These are phyloP conservation scores for Yamadazyma akitaensis DNA, from an alignment of 805 yeast genomes.

Conservation along the genomic window DNA sequence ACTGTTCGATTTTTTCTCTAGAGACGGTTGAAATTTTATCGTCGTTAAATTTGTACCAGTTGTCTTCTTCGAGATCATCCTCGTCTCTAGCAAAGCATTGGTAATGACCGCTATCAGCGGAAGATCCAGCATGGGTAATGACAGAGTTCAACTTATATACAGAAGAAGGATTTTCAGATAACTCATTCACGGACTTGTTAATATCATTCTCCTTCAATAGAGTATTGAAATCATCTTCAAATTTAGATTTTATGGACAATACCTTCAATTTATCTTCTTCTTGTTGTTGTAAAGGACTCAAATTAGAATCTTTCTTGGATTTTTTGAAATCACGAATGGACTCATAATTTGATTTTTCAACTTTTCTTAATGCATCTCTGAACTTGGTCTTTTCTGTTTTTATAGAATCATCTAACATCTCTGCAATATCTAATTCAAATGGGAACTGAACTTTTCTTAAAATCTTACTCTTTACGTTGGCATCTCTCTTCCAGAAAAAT, in stretches of 20 bases:
- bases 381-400: conserved; percentile 61
- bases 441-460: conserved; percentile 94
- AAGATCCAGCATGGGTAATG: conserved; percentile 90
- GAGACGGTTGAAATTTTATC: conserved; percentile 78
- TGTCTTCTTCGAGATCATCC: conserved; percentile 58
- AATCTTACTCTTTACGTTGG: conserved; percentile 87
- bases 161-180: conserved; percentile 82
- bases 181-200: conserved; percentile 20
- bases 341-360: conserved; percentile 72
- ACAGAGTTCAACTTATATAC: conserved; percentile 80
- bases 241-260: conserved; percentile 47
- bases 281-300: conserved; percentile 53
- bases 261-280: conserved; percentile 52
- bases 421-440: conserved; percentile 83
- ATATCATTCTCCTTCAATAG: conserved; percentile 38
- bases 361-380: conserved; percentile 72
- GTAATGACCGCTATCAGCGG: conserved; percentile 97
- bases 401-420: conserved; percentile 77
- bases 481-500: conserved; percentile 93
- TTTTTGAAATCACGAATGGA: conserved; percentile 72
- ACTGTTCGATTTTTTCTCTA: conserved; percentile 74
- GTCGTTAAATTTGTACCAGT: conserved; percentile 95
- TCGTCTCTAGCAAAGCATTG: conserved; percentile 83
- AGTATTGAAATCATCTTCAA: conserved; percentile 43
- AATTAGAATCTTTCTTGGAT: conserved; percentile 29